Evolutionary conservation across 108 stramenopile species (phyloP), one percentile per base, ranked within the genome.

Genomic region (Skeletonema tropicum): DNA sequence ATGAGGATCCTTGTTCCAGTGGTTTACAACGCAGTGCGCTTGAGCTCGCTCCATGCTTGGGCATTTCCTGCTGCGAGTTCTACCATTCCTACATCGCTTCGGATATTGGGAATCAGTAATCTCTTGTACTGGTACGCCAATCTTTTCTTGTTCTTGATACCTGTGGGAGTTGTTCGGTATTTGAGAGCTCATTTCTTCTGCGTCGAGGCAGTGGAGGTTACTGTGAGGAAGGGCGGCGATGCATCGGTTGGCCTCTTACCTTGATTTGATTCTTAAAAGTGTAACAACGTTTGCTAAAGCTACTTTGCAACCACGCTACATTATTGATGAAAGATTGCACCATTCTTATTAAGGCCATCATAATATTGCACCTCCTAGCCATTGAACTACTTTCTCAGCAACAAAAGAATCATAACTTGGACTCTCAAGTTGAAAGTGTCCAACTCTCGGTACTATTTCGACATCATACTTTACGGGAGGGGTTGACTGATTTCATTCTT

Each of bases 191-290:
- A 93, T 68, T 93, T 93, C 61, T 90, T 83, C 57, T 83, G 83
- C 19, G 90, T 93, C 17, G 92, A 93, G 79, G 90, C 92, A 9
- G 66, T 68, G 41, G 86, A 90, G 74, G 90, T 93, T 66, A 85
- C 74, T 10, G 78, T 83, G 31, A 78, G 89, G 26, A 66, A 68
- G 45, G 89, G 89, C 14, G 62, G 85, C 65, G 89, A 92, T 73
- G 77, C 82, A n/a, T 70, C 89, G n/a, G 55, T 86, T 10, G 91
- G 91, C 30, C 66, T 92, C 21, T 66, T 83, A 55, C 68, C 76
- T 68, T 83, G 76, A 82, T 45, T 45, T 45, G 15, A 12, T n/a
- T 15, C 42, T 41, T 45, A 15, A 45, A 38, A 38, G n/a, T 45
- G 0, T 15, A 45, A n/a, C 15, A 4, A n/a, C 42, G 42, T 45